Conservation (phyloP, 2,329 filamentous ascomycete genomes). For the Trichoderma breve region DNA sequence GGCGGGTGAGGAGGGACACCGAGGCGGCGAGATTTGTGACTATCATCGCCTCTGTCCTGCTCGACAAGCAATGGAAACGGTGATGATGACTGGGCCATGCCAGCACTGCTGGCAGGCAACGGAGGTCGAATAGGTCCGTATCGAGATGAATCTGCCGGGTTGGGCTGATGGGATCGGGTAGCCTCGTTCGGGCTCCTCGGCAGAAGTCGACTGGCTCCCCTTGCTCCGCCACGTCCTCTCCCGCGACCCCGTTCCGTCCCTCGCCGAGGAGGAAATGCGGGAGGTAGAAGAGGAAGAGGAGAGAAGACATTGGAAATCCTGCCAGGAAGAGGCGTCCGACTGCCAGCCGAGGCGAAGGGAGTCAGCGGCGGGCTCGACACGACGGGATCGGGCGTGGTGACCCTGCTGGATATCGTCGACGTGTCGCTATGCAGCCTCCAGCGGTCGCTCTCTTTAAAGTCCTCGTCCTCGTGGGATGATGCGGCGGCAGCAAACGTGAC, state of each 20-base stretch:
- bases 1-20: slow-evolving; percentile 12
- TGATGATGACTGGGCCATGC: not conserved
- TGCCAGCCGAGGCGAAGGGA: slow-evolving; percentile 20
- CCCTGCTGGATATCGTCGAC: slow-evolving; percentile 32
- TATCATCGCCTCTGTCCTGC: not conserved
- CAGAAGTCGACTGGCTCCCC: not conserved
- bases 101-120: not conserved
- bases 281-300: slow-evolving; percentile 21
- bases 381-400: slow-evolving; percentile 30
- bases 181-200: slow-evolving; percentile 19
- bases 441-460: slow-evolving; percentile 30
- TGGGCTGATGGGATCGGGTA: slow-evolving; percentile 16
- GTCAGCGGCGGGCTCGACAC: slow-evolving; percentile 23
- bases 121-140: not conserved
- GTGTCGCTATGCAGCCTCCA: slow-evolving; percentile 29
- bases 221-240: slow-evolving; percentile 15
- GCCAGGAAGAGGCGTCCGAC: slow-evolving; percentile 21
- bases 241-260: slow-evolving; percentile 16
- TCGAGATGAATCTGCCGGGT: not conserved
- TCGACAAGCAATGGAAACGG: not conserved
- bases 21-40: not conserved
- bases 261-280: slow-evolving; percentile 16
- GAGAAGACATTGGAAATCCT: slow-evolving; percentile 19
- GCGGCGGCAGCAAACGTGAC: slow-evolving; percentile 21
- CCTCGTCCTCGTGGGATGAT: slow-evolving; percentile 29